Base-by-base conservation (phyloP, 352 stramenopile genomes). In the Globisporangium rhizosaccharum region DNA sequence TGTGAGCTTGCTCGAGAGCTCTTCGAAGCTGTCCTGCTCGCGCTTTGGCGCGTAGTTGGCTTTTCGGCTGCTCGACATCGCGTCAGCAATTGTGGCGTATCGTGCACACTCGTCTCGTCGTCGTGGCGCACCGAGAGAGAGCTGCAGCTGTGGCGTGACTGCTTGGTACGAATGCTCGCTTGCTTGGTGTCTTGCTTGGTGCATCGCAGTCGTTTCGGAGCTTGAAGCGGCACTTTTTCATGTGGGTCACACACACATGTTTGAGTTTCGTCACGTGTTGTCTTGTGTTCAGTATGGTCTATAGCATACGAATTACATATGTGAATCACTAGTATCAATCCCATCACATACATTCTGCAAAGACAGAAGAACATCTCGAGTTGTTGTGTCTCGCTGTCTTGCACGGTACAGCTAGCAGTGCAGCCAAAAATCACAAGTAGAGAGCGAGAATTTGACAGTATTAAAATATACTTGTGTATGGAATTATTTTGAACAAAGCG, bases 1-100 rank as follows among this genome's bases (percentile, higher is more conserved):
- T 37, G 79, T 90, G 57, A 96, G 85, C 70, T 95, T 96, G 62
- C 68, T 70, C 50, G 81, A 90, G 52, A 96, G 78, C 66, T 87
- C 74, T 56, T 96, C 88, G 55, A 96, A 85, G 67, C 68, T 77
- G 57, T 94, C 87, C 9, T 69, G 63, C 39, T 87, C 81, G 51
- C 67, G 64, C 57, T 80, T 79, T 30, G 79, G 76, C 55, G 62
- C 69, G 51, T 91, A 91, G 64, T 81, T 72, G 60, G 65, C 75
- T 69, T 88, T 88, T 53, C 81, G 78, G 25, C 68, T 62, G 51
- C 57, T 68, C 52, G 70, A 70, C 69, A 83, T 82, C 49, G 23
- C 53, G 28, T 14, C 65, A 25, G 25, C n/a, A 10, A 17, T 23
- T 6, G 41, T 2, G 1, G 33, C 10, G 33, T 14, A 39, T 10